phyloP scores from a whole-genome alignment of 805 yeast genomes.

The Candida insectalens region DNA sequence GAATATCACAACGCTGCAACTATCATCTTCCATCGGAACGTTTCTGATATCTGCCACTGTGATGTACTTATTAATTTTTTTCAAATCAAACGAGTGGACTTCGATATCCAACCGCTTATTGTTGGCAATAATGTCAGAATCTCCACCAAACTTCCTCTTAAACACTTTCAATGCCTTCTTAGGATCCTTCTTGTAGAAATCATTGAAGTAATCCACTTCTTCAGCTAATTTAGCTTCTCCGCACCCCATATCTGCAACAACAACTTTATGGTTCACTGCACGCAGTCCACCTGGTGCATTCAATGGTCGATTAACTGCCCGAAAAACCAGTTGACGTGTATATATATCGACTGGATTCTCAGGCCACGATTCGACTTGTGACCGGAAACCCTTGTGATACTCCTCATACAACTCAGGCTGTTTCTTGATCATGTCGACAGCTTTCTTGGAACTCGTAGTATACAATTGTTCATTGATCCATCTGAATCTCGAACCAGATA shows the following conservation, averaged over 20 bases:
- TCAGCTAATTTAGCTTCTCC: slow-evolving; percentile 89
- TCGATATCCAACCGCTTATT: slow-evolving; percentile 32
- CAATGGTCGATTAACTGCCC: slow-evolving; percentile 50
- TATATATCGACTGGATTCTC: slow-evolving; percentile 95
- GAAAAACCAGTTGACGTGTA: slow-evolving; percentile 55
- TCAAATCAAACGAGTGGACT: slow-evolving; percentile 87
- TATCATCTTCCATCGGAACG: slow-evolving; percentile 73
- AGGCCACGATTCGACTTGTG: slow-evolving; percentile 96
- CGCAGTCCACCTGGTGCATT: slow-evolving; percentile 97
- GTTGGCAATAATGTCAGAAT: slow-evolving; percentile 9
- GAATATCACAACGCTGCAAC: slow-evolving; percentile 83
- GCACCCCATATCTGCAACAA: slow-evolving; percentile 97
- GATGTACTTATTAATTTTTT: slow-evolving; percentile 78
- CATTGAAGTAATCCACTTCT: slow-evolving; percentile 45
- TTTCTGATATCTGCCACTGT: slow-evolving; percentile 95
- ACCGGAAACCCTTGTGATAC: slow-evolving; percentile 90
- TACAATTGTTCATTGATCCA: slow-evolving; percentile 98
- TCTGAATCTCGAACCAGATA: slow-evolving; percentile 90
- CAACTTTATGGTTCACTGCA: slow-evolving; percentile 51
- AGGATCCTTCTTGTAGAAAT: slow-evolving; percentile 18
- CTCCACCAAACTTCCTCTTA: slow-evolving; percentile 17
- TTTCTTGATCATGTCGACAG: slow-evolving; percentile 58
- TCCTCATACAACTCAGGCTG: slow-evolving; percentile 90
- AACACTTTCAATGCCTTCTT: slow-evolving; percentile 22
- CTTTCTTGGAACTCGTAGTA: slow-evolving; percentile 72